Conservation (phyloP, 495 filamentous ascomycete species). For the Rostrohypoxylon terebratum region DNA sequence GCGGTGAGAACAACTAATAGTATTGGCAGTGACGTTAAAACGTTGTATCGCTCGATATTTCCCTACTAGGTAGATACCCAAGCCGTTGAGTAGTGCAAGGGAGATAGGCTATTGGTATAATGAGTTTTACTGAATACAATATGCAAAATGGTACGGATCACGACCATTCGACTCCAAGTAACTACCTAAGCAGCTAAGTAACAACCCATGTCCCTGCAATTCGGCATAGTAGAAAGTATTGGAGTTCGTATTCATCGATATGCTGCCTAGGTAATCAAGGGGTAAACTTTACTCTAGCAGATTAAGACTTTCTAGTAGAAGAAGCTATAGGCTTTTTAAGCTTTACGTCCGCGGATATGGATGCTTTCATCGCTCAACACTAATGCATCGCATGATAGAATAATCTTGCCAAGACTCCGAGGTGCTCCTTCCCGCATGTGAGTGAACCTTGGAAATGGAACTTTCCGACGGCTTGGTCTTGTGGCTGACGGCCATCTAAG, state of each 20-base stretch:
- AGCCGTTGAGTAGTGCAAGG: neutral
- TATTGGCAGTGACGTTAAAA: neutral
- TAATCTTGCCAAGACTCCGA: neutral
- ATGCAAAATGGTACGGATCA: neutral
- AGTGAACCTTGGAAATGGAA: neutral
- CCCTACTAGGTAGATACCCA: neutral
- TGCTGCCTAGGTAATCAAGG: neutral
- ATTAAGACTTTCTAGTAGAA: neutral
- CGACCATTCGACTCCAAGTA: neutral
- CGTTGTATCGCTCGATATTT: neutral
- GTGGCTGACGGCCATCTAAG: constrained; percentile 1
- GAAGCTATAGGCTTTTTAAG: neutral
- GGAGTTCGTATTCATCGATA: neutral
- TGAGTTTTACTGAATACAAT: neutral
- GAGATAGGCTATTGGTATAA: constrained; percentile 1
- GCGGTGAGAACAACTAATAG: neutral
- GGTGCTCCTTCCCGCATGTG: neutral
- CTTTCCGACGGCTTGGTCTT: neutral
- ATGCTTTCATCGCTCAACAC: neutral
- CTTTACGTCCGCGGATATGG: too few species aligned
- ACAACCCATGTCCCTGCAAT: neutral
- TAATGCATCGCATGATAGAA: neutral
- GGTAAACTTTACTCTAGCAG: too few species aligned
- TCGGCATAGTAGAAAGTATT: neutral
- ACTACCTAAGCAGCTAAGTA: too few species aligned